These are phyloP conservation scores for Globisporangium radiosum DNA, from an alignment of 352 stramenopile species.

Conservation along the genomic window DNA sequence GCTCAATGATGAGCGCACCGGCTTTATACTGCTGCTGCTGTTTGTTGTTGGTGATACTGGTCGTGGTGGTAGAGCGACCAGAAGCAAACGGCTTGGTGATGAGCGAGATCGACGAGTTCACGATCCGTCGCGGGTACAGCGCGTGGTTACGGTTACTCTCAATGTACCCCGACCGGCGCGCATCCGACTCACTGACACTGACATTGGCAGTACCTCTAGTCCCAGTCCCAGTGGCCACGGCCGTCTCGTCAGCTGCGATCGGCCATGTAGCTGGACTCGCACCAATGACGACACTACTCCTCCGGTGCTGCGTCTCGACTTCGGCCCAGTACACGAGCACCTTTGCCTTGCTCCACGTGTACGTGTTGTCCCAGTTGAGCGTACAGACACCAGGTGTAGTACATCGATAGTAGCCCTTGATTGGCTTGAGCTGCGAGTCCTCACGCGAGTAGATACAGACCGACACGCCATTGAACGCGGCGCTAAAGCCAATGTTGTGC, in stretches of 20 bases:
- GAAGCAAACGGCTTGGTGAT: conserved; percentile 53
- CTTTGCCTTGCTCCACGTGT: conserved; percentile 76
- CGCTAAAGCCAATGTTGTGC: conserved; percentile 76
- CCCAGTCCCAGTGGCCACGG: no score
- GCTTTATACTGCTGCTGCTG: conserved; percentile 31
- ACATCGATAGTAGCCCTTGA: conserved; percentile 63
- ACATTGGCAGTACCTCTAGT: not conserved
- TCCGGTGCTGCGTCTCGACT: conserved; percentile 40
- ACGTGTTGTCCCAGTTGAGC: conserved; percentile 80
- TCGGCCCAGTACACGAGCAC: conserved; percentile 73
- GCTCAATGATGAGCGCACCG: conserved; percentile 60
- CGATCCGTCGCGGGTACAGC: conserved; percentile 55
- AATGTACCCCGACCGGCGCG: conserved; percentile 59
- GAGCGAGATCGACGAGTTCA: conserved; percentile 71
- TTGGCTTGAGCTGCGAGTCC: conserved; percentile 45
- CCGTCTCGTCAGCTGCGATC: no score
- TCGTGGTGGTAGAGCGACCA: conserved; percentile 5
- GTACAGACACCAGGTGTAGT: conserved; percentile 39
- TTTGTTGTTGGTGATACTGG: conserved; percentile 14
- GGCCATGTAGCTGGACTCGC: not conserved
- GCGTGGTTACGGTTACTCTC: conserved; percentile 45
- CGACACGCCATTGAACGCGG: conserved; percentile 54
- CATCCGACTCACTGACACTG: conserved; percentile 8
- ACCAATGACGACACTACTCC: conserved; percentile 2
- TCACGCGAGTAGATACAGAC: conserved; percentile 65